Base-by-base conservation (phyloP, 306 rosid species). In the Abrus pulchellus region DNA sequence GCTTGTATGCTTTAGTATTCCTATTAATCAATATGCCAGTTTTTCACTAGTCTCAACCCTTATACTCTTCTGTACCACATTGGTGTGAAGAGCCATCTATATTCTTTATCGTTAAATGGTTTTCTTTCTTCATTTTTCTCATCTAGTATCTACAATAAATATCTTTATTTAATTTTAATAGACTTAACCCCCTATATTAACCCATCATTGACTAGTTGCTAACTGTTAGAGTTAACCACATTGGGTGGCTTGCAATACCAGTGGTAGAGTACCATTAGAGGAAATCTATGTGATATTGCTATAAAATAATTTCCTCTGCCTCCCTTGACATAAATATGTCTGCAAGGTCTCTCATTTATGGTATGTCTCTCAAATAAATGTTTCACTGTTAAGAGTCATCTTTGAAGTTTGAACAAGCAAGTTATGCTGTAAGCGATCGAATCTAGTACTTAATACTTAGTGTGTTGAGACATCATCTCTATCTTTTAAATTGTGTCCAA, bases 331-430 rank as follows among this genome's bases (percentile, higher is more conserved):
- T 68, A 30, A 27, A 59, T 41, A 67, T 34, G 8, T 47, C 27
- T 34, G 9, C 54, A 48, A 20, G 64, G 14, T 59, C 29, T 59
- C 27, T 8, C 38, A 5, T 52, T 47, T 29, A 0, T 2, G 0
- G 28, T 27, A 7, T 34, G 50, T 53, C 20, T 72, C 38, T 53
- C 30, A 63, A 56, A 12, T 72, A 12, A 34, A 30, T 80, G 54
- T 72, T 80, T 41, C 74, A 12, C 32, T 60, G 54, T 28, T 79
- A 20, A 20, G 72, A 36, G 65, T 9, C 14, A 45, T 61, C 50
- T 36, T 61, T 29, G 27, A 71, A 60, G 64, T 62, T 72, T 27
- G 67, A 62, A 1, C 52, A 32, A 48, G 52, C 20, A 20, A 20
- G 20, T 20, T 79, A 34, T 4, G 29, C 10, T 55, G 28, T 54